Evolutionary conservation across 2,329 filamentous ascomycete species (phyloP).

Genomic region (Aspergillaceae sp.): DNA sequence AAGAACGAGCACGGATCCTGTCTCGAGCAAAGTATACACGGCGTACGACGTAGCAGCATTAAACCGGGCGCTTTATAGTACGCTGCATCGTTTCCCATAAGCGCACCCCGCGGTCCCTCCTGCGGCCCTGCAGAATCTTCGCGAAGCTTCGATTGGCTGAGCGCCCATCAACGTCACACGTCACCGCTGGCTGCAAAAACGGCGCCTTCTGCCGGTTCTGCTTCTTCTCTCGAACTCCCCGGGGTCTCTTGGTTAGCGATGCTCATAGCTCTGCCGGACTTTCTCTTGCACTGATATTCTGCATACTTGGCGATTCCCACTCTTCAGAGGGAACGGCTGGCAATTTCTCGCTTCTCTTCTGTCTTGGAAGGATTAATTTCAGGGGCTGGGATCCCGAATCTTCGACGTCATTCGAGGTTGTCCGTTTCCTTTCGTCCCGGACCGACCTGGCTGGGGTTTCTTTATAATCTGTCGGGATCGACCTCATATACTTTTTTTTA

Average conservation of each 20-base stretch:
- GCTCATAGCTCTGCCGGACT: too few relatives aligned
- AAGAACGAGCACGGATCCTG: too few relatives aligned
- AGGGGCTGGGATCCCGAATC: slow-evolving; percentile 12
- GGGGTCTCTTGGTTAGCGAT: too few relatives aligned
- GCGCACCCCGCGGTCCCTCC: too few relatives aligned
- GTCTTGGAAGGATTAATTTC: background rate
- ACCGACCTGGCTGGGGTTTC: background rate
- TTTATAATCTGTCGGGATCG: background rate
- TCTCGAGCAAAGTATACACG: too few relatives aligned
- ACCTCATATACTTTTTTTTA: too few relatives aligned
- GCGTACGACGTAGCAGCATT: background rate
- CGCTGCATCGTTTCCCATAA: too few relatives aligned
- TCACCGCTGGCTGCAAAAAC: slow-evolving; percentile 14
- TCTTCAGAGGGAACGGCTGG: too few relatives aligned
- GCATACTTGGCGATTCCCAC: too few relatives aligned
- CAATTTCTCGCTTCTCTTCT: too few relatives aligned
- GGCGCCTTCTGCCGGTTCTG: slow-evolving; percentile 8
- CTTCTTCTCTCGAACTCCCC: background rate
- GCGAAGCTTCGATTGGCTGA: slow-evolving; percentile 27
- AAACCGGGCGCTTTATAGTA: background rate
- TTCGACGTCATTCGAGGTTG: slow-evolving; percentile 29
- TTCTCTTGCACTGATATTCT: too few relatives aligned
- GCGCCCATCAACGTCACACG: slow-evolving; percentile 23
- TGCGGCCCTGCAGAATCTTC: slow-evolving; percentile 23
- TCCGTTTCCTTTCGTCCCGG: slow-evolving; percentile 2